Evolutionary conservation across 2,329 filamentous ascomycete genomes (phyloP), one percentile per base, ranked within the genome.

Genomic region (Ascochyta pisi): DNA sequence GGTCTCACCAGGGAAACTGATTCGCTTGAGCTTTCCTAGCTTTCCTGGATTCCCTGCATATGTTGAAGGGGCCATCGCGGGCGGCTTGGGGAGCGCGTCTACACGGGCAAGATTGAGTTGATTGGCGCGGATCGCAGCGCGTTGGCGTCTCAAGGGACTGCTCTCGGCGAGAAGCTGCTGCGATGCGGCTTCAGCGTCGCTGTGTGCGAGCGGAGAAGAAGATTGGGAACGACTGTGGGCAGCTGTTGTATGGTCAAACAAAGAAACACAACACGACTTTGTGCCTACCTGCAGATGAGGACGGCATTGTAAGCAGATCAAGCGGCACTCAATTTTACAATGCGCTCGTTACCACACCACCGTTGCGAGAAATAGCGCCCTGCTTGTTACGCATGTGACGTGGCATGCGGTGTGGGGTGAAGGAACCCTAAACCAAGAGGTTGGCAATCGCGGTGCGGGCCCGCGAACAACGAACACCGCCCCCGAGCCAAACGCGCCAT

Each of bases 101-200:
- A 31, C 6, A 31, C 70, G 69, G 24, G 69, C 71, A 16, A 66
- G 62, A 53, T 75, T 75, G 29, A 75, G 64, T 3, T 73, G 63
- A 33, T 43, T 59, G 23, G 69, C 69, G 51, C 55, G 33, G 9
- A 65, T 54, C 12, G 67, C 62, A 2, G 65, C 57, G 37, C 61
- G 35, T 2, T 29, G 24, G 29, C 38, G 31, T 47, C 19, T 38
- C 24, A 42, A 42, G 34, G 53, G 53, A 51, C 53, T 56, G 37
- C 26, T 51, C 26, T 73, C 69, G 37, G 51, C 35, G 50, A 64
- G 57, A 16, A 71, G 61, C 46, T 74, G 68, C 45, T 64, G 60
- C 19, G 54, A 58, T 22, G 69, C 69, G 6, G 62, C 51, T 31
- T 68, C 62, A 31, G 55, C 48, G 33, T 64, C 60, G 24, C 22